These are phyloP conservation scores for Ceratocystis cacaofunesta DNA, from an alignment of 2,329 filamentous ascomycete genomes.

Conservation along the genomic window DNA sequence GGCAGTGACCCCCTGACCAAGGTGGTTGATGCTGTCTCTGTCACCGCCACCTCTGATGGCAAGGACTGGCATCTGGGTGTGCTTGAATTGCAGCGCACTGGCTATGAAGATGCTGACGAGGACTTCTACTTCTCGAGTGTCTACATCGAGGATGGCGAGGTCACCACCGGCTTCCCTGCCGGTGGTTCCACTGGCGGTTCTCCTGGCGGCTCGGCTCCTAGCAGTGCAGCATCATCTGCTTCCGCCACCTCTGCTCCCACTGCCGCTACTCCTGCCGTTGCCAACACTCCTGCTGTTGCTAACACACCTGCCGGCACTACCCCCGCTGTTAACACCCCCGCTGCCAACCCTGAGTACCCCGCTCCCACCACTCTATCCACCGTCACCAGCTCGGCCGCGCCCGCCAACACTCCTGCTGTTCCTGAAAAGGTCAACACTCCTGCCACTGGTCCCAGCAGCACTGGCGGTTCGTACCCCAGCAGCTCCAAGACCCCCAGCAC, in stretches of 20 bases:
- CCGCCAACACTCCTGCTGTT: conserved; percentile 3
- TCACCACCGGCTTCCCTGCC: conserved; percentile 23
- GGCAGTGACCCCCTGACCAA: conserved; percentile 41
- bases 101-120: conserved; percentile 40
- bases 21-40: conserved; percentile 44
- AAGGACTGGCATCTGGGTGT: conserved; percentile 61
- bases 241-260: neutral
- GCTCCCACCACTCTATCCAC: conserved; percentile 12
- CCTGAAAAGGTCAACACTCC: conserved; percentile 1
- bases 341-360: neutral
- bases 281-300: neutral
- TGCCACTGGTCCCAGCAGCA: neutral
- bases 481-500: neutral
- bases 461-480: neutral
- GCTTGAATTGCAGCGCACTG: conserved; percentile 45
- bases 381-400: neutral
- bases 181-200: conserved; percentile 5
- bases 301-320: no score
- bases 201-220: conserved; percentile 2
- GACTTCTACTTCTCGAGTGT: conserved; percentile 60
- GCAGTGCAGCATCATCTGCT: neutral
- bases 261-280: neutral
- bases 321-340: no score
- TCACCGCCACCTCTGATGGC: conserved; percentile 49
- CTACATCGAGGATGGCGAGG: conserved; percentile 42